Evolutionary conservation across 352 stramenopile genomes (phyloP).

Genomic region (Pythium sukuiense): DNA sequence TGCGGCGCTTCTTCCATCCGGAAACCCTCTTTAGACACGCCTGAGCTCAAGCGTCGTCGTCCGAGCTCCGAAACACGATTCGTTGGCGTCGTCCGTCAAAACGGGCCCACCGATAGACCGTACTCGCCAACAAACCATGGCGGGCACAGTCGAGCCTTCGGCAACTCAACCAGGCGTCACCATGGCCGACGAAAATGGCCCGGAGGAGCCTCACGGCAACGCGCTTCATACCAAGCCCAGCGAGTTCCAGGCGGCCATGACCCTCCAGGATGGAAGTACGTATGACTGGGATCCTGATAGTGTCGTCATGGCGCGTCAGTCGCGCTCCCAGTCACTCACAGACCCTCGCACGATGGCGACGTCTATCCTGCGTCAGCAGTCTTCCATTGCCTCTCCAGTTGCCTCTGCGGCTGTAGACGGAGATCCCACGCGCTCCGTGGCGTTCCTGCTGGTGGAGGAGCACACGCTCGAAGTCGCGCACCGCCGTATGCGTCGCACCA

Average conservation of each 20-base stretch:
- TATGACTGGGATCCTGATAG: constrained; percentile 15
- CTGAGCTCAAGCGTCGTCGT: neutral
- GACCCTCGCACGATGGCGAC: constrained; percentile 16
- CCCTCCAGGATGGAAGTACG: neutral
- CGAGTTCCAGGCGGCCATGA: neutral
- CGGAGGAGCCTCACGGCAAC: neutral
- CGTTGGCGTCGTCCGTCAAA: neutral
- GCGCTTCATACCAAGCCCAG: neutral
- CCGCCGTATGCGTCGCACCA: constrained; percentile 39
- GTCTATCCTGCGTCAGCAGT: neutral
- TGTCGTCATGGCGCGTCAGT: constrained; percentile 15
- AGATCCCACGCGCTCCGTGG: neutral
- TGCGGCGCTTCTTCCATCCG: neutral
- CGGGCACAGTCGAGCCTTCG: neutral
- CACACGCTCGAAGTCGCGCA: constrained; percentile 12
- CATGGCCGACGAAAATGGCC: constrained; percentile 3
- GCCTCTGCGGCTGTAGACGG: neutral
- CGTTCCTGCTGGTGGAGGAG: constrained; percentile 5
- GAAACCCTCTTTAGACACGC: neutral
- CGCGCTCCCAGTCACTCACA: constrained; percentile 26
- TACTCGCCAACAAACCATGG: constrained; percentile 17
- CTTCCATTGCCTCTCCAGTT: neutral
- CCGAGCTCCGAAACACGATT: neutral
- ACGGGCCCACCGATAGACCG: neutral
- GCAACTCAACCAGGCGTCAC: neutral